A percentile compares a stretch with the other conserved stretches of the same genome.
phyloP scores from a whole-genome alignment of 208 protist genomes.

The Hexamita inflata region DNA sequence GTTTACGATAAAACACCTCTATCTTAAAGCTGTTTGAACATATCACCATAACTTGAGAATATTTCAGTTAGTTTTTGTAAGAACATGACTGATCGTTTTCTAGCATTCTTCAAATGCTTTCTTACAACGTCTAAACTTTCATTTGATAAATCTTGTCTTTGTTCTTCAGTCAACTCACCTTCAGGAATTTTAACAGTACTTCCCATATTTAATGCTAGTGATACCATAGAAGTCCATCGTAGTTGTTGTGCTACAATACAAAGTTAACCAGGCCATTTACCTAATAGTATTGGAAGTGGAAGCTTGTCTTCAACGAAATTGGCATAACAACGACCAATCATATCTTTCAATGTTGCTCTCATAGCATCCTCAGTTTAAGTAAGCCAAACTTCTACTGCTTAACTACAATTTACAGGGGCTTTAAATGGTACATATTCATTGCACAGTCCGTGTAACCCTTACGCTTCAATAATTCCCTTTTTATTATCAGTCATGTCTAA shows the following conservation, averaged over 20 bases:
- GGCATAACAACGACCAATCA: constrained; percentile 24
- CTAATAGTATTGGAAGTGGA: neutral
- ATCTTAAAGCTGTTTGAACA: neutral
- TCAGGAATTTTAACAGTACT: too few species aligned
- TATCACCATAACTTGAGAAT: neutral
- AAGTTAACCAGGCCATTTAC: constrained; percentile 26
- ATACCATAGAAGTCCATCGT: constrained; percentile 10
- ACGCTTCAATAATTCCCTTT: constrained; percentile 31
- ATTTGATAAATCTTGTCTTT: too few species aligned
- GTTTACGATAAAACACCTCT: too few species aligned
- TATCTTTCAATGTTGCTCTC: constrained; percentile 63
- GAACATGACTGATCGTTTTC: constrained; percentile 20
- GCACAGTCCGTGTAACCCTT: constrained; percentile 57
- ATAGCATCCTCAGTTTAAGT: constrained; percentile 67
- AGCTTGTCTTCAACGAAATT: constrained; percentile 5
- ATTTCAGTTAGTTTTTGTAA: constrained; percentile 15
- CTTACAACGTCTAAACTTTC: constrained; percentile 17
- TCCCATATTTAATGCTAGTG: too few species aligned
- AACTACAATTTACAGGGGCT: constrained; percentile 60
- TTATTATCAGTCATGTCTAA: neutral
- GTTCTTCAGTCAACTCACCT: too few species aligned
- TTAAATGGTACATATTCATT: constrained; percentile 74
- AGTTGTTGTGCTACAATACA: neutral
- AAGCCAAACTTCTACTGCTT: constrained; percentile 74
- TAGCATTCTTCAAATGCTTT: constrained; percentile 8